Conservation (phyloP, 106 monocot species). For the Dendrobium chrysotoxum region DNA sequence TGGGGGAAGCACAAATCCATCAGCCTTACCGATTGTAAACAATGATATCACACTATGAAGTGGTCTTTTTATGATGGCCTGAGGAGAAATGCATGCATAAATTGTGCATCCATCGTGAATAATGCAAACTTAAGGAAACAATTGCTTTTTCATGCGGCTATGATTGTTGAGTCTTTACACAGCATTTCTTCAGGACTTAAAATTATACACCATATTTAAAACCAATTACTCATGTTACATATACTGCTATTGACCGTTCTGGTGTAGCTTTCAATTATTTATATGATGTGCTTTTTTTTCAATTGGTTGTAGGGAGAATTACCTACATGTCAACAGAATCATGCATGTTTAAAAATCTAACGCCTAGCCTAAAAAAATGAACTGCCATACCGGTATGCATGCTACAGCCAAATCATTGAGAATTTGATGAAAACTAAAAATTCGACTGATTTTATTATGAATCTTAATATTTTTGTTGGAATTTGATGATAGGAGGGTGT, state of each 20-base stretch:
- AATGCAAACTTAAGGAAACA: not conserved
- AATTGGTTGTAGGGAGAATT: not conserved
- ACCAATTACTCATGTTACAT: not conserved
- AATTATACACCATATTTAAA: not conserved
- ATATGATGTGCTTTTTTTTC: not conserved
- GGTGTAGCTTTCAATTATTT: not conserved
- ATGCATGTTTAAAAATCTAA: not conserved
- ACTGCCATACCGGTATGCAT: not conserved
- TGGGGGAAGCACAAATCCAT: too few species aligned
- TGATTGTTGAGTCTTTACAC: not conserved
- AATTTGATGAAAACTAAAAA: not conserved
- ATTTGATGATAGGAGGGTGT: not conserved
- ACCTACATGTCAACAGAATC: not conserved
- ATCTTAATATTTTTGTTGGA: not conserved
- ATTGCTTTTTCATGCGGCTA: not conserved
- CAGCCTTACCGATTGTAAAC: too few species aligned
- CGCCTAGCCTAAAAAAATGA: not conserved
- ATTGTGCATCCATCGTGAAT: not conserved
- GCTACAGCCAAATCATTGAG: not conserved
- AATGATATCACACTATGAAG: too few species aligned
- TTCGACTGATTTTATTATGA: not conserved
- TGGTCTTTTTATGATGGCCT: not conserved
- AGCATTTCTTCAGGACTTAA: not conserved
- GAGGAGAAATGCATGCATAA: not conserved
- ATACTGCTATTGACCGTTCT: not conserved